Base-by-base conservation (phyloP, 2,329 filamentous ascomycete genomes). In the Pseudogymnoascus sp. region DNA sequence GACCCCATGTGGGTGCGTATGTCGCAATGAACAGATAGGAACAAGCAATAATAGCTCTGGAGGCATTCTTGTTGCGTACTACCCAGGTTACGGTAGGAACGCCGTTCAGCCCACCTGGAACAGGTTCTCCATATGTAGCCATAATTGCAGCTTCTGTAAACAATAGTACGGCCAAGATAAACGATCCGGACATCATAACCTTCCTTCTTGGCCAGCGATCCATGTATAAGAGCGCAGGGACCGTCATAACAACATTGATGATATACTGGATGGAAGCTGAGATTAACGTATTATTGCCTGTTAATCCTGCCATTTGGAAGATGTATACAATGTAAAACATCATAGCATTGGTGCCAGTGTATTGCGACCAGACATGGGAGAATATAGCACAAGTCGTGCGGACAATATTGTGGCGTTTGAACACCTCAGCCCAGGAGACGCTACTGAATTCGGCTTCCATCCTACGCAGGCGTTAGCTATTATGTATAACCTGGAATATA, bases 11-110 rank as follows among this genome's bases (percentile, higher is more conserved):
- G 4, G 81, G 79, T 0, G 87, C 87, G 68, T 81, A 89, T 1
- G 81, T 83, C 1, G 85, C 86, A 11, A 89, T 86, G 68, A 89
- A 89, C 16, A 89, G 81, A 70, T 89, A 89, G 0, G 85, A 86
- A 74, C 82, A 87, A 6, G 86, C 85, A 63, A 85, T 86, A 51
- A 91, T 80, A n/a, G 79, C 86, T 63, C 82, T 82, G 3, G 85
- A 85, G 1, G 81, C 78, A 0, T 79, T 71, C 67, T 81, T 79
- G 63, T 77, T 73, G 36, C 76, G 71, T 34, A 86, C 77, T 21
- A 83, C 74, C 83, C 82, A 86, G 21, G 79, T 80, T 34, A 84
- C 61, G 3, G 61, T 62, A 54, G 61, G 40, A 26, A 54, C 31
- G n/a, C 47, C 61, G 16, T 61, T 59, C 5, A 61, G n/a, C 12